phyloP scores from a whole-genome alignment of 768 basidiomycete species.

The Tylopilus subfusipes region DNA sequence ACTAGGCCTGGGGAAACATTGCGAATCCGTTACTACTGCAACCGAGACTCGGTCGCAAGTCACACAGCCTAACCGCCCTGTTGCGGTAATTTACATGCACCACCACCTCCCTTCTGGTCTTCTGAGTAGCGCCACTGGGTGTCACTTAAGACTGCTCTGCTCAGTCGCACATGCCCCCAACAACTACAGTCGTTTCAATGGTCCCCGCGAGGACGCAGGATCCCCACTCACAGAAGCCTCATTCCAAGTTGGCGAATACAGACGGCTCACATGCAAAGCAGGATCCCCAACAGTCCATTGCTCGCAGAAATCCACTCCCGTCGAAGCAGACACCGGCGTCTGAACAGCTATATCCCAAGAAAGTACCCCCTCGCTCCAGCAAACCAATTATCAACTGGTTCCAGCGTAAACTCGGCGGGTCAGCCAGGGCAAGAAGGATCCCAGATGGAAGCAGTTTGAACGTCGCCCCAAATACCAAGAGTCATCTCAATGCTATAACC shows the following conservation, averaged over 20 bases:
- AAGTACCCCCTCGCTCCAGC: slow-evolving; percentile 63
- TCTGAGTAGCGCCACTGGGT: not conserved
- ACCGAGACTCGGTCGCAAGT: slow-evolving; percentile 20
- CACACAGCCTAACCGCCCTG: slow-evolving; percentile 1
- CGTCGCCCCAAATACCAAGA: slow-evolving; percentile 13
- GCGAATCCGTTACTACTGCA: slow-evolving; percentile 14
- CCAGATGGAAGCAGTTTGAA: slow-evolving; percentile 30
- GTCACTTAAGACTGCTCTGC: not conserved
- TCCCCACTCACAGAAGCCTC: slow-evolving; percentile 10
- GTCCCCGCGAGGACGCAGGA: slow-evolving; percentile 13
- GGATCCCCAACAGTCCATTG: slow-evolving; percentile 14
- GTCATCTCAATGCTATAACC: slow-evolving; percentile 8
- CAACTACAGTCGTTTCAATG: slow-evolving; percentile 12
- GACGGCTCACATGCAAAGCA: slow-evolving; percentile 12
- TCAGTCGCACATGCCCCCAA: slow-evolving; percentile 16
- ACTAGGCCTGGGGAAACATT: not conserved
- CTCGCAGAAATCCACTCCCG: slow-evolving; percentile 17
- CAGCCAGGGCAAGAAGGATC: slow-evolving; percentile 53
- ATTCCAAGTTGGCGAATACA: slow-evolving; percentile 10
- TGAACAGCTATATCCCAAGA: slow-evolving; percentile 49
- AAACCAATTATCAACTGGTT: slow-evolving; percentile 91
- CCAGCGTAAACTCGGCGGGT: slow-evolving; percentile 78
- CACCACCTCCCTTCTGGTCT: not conserved
- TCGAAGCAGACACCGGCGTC: slow-evolving; percentile 25
- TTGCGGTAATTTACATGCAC: slow-evolving; percentile 4